Evolutionary conservation across 1,284 basidiomycete species (phyloP).

Genomic region (Malassezia pachydermatis): DNA sequence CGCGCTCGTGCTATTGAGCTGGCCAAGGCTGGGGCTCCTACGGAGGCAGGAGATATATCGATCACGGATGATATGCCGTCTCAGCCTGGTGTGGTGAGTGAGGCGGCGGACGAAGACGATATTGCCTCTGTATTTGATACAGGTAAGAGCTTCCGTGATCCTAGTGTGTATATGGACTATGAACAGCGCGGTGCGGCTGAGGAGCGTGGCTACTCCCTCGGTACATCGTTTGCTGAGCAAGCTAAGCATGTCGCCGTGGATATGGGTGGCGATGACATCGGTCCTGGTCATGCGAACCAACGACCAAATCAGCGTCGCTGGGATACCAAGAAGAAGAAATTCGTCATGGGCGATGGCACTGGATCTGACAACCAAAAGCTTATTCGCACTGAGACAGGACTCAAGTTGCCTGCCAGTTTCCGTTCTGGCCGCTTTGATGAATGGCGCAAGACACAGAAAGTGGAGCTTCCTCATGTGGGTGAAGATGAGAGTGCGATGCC

Average conservation of each 20-base stretch:
- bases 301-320: constrained; percentile 58
- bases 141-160: constrained; percentile 58
- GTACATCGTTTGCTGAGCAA: constrained; percentile 71
- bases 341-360: constrained; percentile 69
- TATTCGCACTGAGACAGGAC: constrained; percentile 83
- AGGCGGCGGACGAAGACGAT: constrained; percentile 17
- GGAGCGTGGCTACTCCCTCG: constrained; percentile 60
- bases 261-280: constrained; percentile 62
- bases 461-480: constrained; percentile 66
- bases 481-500: constrained; percentile 56
- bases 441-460: constrained; percentile 72
- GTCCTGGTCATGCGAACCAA: constrained; percentile 36
- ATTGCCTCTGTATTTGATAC: constrained; percentile 29
- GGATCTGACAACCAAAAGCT: constrained; percentile 91
- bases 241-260: constrained; percentile 72
- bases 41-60: neutral
- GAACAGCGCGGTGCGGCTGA: constrained; percentile 72
- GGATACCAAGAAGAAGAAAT: constrained; percentile 96
- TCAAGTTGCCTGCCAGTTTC: constrained; percentile 82
- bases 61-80: neutral
- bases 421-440: constrained; percentile 86
- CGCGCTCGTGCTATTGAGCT: constrained; percentile 48
- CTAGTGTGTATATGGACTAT: constrained; percentile 82
- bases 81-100: neutral
- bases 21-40: constrained; percentile 31